Percentiles rank a stretch among this genome's conserved stretches.
These are phyloP conservation scores for Hypoxylon sp. DNA, from an alignment of 2,329 filamentous ascomycete species.

Conservation along the genomic window DNA sequence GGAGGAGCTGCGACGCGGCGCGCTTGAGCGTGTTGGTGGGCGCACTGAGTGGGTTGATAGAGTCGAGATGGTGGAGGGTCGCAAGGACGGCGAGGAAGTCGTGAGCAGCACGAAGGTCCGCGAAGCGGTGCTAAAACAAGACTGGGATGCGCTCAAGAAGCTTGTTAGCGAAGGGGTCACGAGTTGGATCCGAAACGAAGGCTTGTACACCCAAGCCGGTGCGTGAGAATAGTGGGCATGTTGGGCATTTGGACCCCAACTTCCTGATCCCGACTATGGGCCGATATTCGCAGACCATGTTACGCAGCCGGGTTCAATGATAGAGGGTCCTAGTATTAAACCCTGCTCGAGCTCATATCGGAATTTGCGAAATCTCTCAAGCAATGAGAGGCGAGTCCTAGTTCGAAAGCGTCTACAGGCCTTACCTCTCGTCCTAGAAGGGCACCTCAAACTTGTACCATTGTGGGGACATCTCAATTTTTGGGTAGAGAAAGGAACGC, in stretches of 20 bases:
- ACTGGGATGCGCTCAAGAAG: conserved; percentile 63
- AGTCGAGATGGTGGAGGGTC: conserved; percentile 72
- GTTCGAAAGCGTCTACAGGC: neutral
- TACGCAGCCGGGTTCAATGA: neutral
- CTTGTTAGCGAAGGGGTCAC: conserved; percentile 72
- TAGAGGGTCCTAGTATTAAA: neutral
- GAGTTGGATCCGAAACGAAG: conserved; percentile 70
- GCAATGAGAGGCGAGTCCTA: neutral
- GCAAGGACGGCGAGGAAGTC: conserved; percentile 58
- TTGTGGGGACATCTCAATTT: neutral
- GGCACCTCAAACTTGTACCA: neutral
- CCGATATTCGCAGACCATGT: neutral
- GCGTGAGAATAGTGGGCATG: neutral
- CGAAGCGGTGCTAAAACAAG: conserved; percentile 64
- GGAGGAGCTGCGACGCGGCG: conserved; percentile 61
- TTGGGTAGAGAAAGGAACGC: neutral
- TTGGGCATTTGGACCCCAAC: neutral
- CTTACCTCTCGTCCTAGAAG: neutral
- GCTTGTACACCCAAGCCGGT: conserved; percentile 64
- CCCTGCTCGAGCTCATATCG: neutral
- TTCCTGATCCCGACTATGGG: neutral
- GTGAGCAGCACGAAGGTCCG: conserved; percentile 76
- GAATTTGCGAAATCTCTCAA: neutral
- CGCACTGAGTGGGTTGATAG: conserved; percentile 70
- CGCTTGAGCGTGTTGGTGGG: conserved; percentile 68